phyloP scores from a whole-genome alignment of 1,284 basidiomycete genomes.

The Marasmius fiardii region DNA sequence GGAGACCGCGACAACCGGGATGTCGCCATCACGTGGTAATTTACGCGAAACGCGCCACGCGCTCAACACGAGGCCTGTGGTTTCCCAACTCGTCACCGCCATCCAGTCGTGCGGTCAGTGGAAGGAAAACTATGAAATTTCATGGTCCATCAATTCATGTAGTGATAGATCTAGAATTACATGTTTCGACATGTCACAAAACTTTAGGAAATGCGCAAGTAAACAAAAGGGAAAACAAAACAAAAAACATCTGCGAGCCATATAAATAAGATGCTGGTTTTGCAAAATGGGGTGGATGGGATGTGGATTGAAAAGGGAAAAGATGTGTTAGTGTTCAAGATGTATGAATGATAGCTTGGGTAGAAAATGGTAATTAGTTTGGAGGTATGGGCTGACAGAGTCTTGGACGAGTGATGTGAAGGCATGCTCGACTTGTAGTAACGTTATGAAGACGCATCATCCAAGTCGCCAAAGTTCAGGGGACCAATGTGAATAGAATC shows the following conservation, averaged over 20 bases:
- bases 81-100: not conserved
- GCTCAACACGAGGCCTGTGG: not conserved
- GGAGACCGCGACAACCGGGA: too few relatives aligned
- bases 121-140: too few relatives aligned
- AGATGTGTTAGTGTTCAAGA: too few relatives aligned
- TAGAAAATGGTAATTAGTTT: not conserved
- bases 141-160: too few relatives aligned
- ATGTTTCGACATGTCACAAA: not conserved
- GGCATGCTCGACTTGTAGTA: too few relatives aligned
- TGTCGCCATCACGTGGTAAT: not conserved
- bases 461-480: slow-evolving; percentile 6
- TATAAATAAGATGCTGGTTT: slow-evolving; percentile 1
- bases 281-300: not conserved
- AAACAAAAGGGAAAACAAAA: not conserved
- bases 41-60: not conserved
- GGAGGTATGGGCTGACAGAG: not conserved
- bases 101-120: too few relatives aligned
- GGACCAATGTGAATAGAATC: slow-evolving; percentile 17
- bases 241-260: slow-evolving; percentile 2
- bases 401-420: not conserved
- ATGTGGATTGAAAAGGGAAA: too few relatives aligned
- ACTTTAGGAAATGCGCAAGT: not conserved
- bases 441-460: not conserved
- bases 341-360: not conserved
- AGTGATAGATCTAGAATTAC: too few relatives aligned